Conservation (phyloP, 2,329 filamentous ascomycete species). For the Colletotrichum trifolii region DNA sequence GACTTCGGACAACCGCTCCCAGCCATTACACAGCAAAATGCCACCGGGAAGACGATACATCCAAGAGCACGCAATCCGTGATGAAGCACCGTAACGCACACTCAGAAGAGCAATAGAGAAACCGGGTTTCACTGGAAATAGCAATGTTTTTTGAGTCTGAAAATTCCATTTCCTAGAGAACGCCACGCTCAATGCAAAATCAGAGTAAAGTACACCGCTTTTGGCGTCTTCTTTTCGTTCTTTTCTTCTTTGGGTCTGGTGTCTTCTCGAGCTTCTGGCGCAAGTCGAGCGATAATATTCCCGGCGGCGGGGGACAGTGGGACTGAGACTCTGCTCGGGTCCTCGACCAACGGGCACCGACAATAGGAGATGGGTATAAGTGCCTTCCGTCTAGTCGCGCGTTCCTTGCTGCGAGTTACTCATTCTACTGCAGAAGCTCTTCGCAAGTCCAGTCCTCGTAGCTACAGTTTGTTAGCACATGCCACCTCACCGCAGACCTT, state of each 20-base stretch:
- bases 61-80: conserved; percentile 5
- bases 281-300: not conserved
- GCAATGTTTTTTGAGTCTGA: conserved; percentile 12
- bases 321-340: conserved; percentile 20
- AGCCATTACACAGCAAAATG: too few species aligned
- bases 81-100: not conserved
- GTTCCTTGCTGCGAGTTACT: conserved; percentile 11
- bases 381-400: conserved; percentile 35
- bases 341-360: conserved; percentile 31
- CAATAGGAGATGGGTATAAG: conserved; percentile 35
- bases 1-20: too few species aligned
- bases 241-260: conserved; percentile 3
- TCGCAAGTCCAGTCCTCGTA: conserved; percentile 99
- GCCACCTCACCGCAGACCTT: too few species aligned
- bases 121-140: not conserved
- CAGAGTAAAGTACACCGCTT: conserved; percentile 30
- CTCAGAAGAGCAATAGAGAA: not conserved
- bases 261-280: conserved; percentile 13
- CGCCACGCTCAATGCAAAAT: conserved; percentile 35
- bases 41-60: not conserved
- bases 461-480: conserved; percentile 55
- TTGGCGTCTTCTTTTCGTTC: conserved; percentile 19
- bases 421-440: conserved; percentile 76
- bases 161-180: conserved; percentile 33
- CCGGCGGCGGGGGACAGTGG: not conserved